Conservation (phyloP, 1,284 basidiomycete species). For the Volvariella volvacea region DNA sequence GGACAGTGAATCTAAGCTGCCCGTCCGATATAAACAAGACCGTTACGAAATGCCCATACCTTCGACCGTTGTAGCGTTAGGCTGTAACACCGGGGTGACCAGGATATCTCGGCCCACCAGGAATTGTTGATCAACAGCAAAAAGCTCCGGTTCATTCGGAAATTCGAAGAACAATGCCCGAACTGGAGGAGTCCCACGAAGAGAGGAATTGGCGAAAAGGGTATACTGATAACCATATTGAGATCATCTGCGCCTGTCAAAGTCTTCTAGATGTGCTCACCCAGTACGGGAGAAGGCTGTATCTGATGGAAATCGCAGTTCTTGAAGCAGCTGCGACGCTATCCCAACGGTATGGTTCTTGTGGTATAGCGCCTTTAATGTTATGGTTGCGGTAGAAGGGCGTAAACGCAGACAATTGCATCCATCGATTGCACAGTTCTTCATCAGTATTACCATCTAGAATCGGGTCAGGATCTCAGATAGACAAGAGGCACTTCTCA, state of each 20-base stretch:
- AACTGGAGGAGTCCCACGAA: slow-evolving; percentile 58
- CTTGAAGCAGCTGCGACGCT: slow-evolving; percentile 68
- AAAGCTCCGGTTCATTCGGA: slow-evolving; percentile 60
- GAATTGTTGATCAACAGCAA: slow-evolving; percentile 63
- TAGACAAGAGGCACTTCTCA: slow-evolving; percentile 5
- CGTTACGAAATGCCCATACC: slow-evolving; percentile 24
- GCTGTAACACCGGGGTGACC: slow-evolving; percentile 66
- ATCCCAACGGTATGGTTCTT: slow-evolving; percentile 74
- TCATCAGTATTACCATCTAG: slow-evolving; percentile 68
- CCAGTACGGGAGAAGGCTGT: slow-evolving; percentile 71
- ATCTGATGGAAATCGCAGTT: slow-evolving; percentile 62
- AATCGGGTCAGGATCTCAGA: slow-evolving; percentile 4
- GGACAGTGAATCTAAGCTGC: not conserved
- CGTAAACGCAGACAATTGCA: slow-evolving; percentile 71
- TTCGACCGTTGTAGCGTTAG: slow-evolving; percentile 40
- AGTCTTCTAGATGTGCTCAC: slow-evolving; percentile 26
- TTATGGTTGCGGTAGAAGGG: slow-evolving; percentile 75
- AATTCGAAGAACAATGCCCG: slow-evolving; percentile 75
- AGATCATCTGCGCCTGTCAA: slow-evolving; percentile 4
- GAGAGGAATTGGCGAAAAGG: slow-evolving; percentile 65
- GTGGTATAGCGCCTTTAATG: slow-evolving; percentile 48
- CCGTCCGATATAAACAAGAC: not conserved
- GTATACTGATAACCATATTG: slow-evolving; percentile 43
- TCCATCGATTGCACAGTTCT: slow-evolving; percentile 79
- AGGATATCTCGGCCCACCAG: slow-evolving; percentile 64